phyloP scores from a whole-genome alignment of 2,329 filamentous ascomycete species.

The Fusarium albosuccineum region DNA sequence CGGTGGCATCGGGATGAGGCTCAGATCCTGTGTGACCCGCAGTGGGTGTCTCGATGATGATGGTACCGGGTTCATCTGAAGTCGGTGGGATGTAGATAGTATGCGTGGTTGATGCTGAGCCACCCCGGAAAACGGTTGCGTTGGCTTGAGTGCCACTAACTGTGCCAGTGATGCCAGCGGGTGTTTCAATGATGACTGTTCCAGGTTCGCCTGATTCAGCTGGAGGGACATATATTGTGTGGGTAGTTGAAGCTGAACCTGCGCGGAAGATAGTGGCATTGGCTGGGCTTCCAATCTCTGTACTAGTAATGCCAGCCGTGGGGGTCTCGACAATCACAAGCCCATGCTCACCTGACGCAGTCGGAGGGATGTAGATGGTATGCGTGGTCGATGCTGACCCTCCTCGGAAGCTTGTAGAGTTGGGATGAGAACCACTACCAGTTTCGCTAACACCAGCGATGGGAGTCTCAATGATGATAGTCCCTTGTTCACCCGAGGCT shows the following conservation, averaged over 20 bases:
- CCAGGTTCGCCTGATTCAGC: slow-evolving; percentile 15
- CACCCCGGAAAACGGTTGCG: neutral
- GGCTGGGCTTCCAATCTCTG: neutral
- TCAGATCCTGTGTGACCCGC: too few relatives aligned
- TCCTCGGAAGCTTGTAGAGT: neutral
- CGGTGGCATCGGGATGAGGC: slow-evolving; percentile 1
- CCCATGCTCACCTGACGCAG: neutral
- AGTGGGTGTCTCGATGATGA: slow-evolving; percentile 8
- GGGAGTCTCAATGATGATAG: neutral
- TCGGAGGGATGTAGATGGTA: neutral
- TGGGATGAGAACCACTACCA: neutral
- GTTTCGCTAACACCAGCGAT: neutral
- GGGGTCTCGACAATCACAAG: neutral
- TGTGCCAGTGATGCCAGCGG: neutral
- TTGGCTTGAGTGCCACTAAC: neutral
- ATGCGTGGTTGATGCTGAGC: slow-evolving; percentile 7
- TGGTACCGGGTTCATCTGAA: slow-evolving; percentile 14
- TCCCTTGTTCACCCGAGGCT: neutral
- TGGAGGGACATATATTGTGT: slow-evolving; percentile 5
- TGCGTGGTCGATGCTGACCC: neutral
- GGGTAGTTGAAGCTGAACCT: neutral
- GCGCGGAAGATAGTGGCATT: slow-evolving; percentile 2
- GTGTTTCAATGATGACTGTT: slow-evolving; percentile 18
- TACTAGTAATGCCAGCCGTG: neutral
- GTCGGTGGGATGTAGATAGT: slow-evolving; percentile 22